Conservation (phyloP, 2,329 filamentous ascomycete species). For the Ophiostoma angusticollis region DNA sequence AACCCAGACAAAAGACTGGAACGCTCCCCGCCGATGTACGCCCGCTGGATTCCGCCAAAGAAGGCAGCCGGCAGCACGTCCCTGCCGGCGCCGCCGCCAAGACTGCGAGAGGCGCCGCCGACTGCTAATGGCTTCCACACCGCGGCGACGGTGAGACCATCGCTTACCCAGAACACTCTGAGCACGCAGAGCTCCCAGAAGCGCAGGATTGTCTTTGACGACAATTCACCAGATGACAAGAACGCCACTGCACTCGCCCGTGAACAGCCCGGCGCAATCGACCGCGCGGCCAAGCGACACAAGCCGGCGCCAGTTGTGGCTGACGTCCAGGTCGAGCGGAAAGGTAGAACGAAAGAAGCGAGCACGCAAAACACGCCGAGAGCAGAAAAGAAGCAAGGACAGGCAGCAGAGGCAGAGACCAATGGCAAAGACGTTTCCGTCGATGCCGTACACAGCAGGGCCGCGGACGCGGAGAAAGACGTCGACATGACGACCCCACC, state of each 20-base stretch:
- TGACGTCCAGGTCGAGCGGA: not conserved
- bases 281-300: conserved; percentile 5
- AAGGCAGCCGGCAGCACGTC: conserved; percentile 7
- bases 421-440: no score
- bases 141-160: not conserved
- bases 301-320: not conserved
- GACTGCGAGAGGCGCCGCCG: no score
- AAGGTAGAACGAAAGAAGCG: not conserved
- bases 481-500: not conserved
- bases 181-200: not conserved
- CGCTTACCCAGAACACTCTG: conserved; percentile 11
- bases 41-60: conserved; percentile 25
- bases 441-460: no score
- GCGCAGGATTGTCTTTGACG: conserved; percentile 18
- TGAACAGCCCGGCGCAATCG: not conserved
- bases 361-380: not conserved
- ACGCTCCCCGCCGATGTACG: conserved; percentile 19
- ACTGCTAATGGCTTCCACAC: no score
- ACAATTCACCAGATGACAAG: conserved; percentile 13
- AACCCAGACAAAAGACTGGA: not conserved
- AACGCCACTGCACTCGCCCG: conserved; percentile 4
- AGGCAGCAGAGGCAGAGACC: not conserved
- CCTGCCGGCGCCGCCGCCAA: conserved; percentile 9
- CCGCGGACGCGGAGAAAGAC: no score
- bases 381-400: not conserved